Conservation (phyloP, 495 filamentous ascomycete species). For the Cudoniella acicularis region DNA sequence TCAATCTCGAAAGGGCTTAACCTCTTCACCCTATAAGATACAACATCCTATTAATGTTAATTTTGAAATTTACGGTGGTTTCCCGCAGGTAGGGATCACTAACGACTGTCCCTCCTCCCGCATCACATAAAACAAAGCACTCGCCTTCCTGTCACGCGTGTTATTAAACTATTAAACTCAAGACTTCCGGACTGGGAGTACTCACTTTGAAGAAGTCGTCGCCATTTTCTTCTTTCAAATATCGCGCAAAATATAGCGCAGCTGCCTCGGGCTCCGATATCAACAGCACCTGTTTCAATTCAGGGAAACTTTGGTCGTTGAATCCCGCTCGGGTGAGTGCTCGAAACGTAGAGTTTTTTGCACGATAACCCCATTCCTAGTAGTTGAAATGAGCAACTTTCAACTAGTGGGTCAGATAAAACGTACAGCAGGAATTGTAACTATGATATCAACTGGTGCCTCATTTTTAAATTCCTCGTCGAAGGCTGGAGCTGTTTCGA, state of each 20-base stretch:
- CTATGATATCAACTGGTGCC: conserved; percentile 17
- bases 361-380: conserved; percentile 16
- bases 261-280: conserved; percentile 21
- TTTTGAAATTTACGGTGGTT: background rate
- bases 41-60: conserved; percentile 5
- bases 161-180: background rate
- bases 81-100: too few species aligned
- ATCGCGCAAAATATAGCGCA: conserved; percentile 15
- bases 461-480: background rate
- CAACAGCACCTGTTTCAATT: conserved; percentile 5
- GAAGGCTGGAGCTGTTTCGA: background rate
- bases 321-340: conserved; percentile 13
- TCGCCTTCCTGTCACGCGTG: conserved; percentile 14
- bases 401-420: background rate
- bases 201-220: conserved; percentile 10
- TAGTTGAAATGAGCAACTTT: background rate
- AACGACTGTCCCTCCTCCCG: conserved; percentile 26
- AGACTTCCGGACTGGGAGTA: background rate
- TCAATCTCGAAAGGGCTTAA: conserved; percentile 8
- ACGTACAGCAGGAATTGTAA: conserved; percentile 16
- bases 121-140: conserved; percentile 23
- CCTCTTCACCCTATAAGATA: conserved; percentile 15
- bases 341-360: conserved; percentile 17
- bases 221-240: conserved; percentile 4
- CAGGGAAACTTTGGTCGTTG: conserved; percentile 9